These are phyloP conservation scores for Bertia moriformis DNA, from an alignment of 2,329 filamentous ascomycete genomes.

Conservation along the genomic window DNA sequence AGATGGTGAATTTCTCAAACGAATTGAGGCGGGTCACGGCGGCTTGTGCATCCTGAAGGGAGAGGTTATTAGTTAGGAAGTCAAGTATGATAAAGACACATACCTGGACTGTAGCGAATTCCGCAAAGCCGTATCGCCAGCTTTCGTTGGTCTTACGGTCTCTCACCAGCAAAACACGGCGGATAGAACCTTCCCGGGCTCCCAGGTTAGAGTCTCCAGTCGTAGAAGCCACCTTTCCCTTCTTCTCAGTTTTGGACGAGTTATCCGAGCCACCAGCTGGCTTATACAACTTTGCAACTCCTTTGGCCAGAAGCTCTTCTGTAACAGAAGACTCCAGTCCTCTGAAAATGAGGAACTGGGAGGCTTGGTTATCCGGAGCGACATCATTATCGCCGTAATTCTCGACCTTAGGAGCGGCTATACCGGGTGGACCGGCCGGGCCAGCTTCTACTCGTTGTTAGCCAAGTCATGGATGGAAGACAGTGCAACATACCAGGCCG, in stretches of 20 bases:
- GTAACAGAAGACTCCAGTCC: conserved; percentile 29
- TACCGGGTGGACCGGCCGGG: conserved; percentile 12
- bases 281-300: conserved; percentile 33
- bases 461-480: conserved; percentile 14
- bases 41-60: conserved; percentile 29
- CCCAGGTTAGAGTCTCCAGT: conserved; percentile 32
- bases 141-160: conserved; percentile 33
- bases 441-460: conserved; percentile 10
- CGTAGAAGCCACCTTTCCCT: conserved; percentile 30
- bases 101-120: conserved; percentile 33
- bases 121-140: conserved; percentile 37
- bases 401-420: conserved; percentile 16
- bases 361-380: conserved; percentile 27
- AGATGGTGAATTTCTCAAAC: conserved; percentile 36
- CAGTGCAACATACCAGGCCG: conserved; percentile 11
- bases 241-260: conserved; percentile 16
- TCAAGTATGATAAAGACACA: conserved; percentile 2
- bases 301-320: conserved; percentile 33
- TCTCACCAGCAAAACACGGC: conserved; percentile 32
- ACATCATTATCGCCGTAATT: conserved; percentile 32
- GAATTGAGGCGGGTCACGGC: conserved; percentile 29
- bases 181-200: conserved; percentile 31
- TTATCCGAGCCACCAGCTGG: conserved; percentile 13
- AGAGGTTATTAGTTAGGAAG: background rate
- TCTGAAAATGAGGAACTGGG: conserved; percentile 32